phyloP scores from a whole-genome alignment of 345 rosid genomes.

The Citrus reticulata region DNA sequence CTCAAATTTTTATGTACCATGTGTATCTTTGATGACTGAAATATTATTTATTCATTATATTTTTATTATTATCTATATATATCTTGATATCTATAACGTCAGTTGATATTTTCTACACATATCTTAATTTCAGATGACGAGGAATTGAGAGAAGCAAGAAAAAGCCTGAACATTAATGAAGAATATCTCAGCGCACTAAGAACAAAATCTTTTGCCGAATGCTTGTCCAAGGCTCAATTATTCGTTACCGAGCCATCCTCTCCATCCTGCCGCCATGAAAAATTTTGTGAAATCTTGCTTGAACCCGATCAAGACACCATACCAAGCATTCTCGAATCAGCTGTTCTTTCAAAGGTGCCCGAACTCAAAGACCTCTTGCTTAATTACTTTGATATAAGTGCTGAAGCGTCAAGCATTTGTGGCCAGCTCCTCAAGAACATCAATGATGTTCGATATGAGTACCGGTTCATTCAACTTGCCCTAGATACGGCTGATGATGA shows the following conservation, averaged over 20 bases:
- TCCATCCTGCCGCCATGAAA: constrained; percentile 13
- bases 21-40: too few relatives aligned
- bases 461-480: constrained; percentile 17
- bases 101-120: background rate
- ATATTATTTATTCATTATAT: too few relatives aligned
- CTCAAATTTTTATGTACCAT: background rate
- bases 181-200: constrained; percentile 40
- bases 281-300: constrained; percentile 30
- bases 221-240: constrained; percentile 35
- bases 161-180: constrained; percentile 37
- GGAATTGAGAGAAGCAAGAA: constrained; percentile 9
- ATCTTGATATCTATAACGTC: background rate
- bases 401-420: constrained; percentile 43
- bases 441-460: constrained; percentile 18
- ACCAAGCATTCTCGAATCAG: constrained; percentile 28
- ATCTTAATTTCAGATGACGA: constrained; percentile 23
- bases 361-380: constrained; percentile 29
- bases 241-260: constrained; percentile 23
- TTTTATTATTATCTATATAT: too few relatives aligned
- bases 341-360: constrained; percentile 23
- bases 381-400: constrained; percentile 38
- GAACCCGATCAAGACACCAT: constrained; percentile 39
- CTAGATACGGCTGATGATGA: constrained; percentile 18
- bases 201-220: constrained; percentile 39
- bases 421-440: constrained; percentile 27